Evolutionary conservation across 352 stramenopile genomes (phyloP).

Genomic region (Discostella stelligera): DNA sequence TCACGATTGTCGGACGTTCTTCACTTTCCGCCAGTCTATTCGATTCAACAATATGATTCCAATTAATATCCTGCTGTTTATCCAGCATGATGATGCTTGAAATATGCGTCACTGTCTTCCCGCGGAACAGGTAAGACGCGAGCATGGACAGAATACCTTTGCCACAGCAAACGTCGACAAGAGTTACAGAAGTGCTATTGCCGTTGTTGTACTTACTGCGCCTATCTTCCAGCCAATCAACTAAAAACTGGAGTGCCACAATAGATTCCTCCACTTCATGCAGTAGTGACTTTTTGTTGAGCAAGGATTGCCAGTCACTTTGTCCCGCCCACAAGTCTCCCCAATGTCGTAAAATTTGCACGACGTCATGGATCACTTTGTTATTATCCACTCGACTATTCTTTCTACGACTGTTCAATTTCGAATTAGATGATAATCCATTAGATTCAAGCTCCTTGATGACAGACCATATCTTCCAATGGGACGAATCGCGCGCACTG

Average conservation of each 20-base stretch:
- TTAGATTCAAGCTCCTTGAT: constrained; percentile 27
- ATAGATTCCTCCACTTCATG: constrained; percentile 71
- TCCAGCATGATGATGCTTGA: constrained; percentile 68
- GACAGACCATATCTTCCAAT: constrained; percentile 34
- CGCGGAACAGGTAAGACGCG: constrained; percentile 37
- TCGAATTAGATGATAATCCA: constrained; percentile 16
- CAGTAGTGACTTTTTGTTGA: constrained; percentile 61
- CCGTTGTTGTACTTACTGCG: not conserved
- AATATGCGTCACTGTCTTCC: constrained; percentile 29
- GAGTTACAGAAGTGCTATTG: constrained; percentile 17
- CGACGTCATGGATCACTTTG: constrained; percentile 22
- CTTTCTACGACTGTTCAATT: not conserved
- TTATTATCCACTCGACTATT: not conserved
- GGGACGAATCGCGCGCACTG: constrained; percentile 8
- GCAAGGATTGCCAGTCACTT: constrained; percentile 22
- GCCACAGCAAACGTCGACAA: constrained; percentile 57
- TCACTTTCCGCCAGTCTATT: constrained; percentile 57
- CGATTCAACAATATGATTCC: constrained; percentile 58
- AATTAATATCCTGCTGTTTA: constrained; percentile 65
- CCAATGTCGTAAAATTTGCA: constrained; percentile 37
- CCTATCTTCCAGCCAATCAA: constrained; percentile 38
- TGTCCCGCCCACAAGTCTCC: constrained; percentile 29
- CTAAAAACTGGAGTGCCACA: constrained; percentile 53
- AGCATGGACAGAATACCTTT: constrained; percentile 61
- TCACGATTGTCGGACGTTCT: constrained; percentile 44